Base-by-base conservation (phyloP, 169 alveolate species). In the Cryptosporidium parvum region DNA sequence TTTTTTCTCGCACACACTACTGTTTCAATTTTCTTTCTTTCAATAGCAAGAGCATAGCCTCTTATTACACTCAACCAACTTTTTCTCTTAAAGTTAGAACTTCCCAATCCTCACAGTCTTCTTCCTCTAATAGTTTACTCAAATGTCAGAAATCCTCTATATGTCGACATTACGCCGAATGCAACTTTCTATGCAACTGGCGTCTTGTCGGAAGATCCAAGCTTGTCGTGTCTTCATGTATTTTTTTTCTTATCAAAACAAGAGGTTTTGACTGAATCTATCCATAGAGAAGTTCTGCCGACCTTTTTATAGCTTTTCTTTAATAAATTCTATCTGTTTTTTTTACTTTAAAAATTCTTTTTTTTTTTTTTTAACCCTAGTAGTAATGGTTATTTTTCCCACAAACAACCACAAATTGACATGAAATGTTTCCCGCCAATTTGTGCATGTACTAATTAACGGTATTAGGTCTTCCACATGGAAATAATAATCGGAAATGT, bases 131-230 rank as follows among this genome's bases (percentile, higher is more conserved):
- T 65, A 31, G 39, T 71, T 75, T 9, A 61, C n/a, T 26, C 89
- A n/a, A 23, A 80, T n/a, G 35, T 35, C 39, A 45, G 23, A 23
- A 80, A 80, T 45, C 48, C 62, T 61, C 61, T 80, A 80, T 62
- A 42, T 61, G 89, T 65, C 89, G 89, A 80, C 89, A 80, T 80
- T 37, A 80, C 89, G 89, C 89, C 44, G 89, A 65, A 80, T 80
- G 89, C 89, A 80, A 37, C 52, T 44, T 61, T 23, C 56, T 80
- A 65, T 80, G 89, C 89, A 80, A 29, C 44, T 21, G 68, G 89
- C 89, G 89, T 80, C 89, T 80, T 80, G 89, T 80, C 89, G 89
- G 89, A 65, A 80, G 89, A 80, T 80, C 89, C 89, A 65, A 33
- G 29, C 73, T 80, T 80, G 75, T 80, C 89, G 62, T 80, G 89